These are phyloP conservation scores for Dunaliella sp. DNA, from an alignment of 139 green algal genomes.

Conservation along the genomic window DNA sequence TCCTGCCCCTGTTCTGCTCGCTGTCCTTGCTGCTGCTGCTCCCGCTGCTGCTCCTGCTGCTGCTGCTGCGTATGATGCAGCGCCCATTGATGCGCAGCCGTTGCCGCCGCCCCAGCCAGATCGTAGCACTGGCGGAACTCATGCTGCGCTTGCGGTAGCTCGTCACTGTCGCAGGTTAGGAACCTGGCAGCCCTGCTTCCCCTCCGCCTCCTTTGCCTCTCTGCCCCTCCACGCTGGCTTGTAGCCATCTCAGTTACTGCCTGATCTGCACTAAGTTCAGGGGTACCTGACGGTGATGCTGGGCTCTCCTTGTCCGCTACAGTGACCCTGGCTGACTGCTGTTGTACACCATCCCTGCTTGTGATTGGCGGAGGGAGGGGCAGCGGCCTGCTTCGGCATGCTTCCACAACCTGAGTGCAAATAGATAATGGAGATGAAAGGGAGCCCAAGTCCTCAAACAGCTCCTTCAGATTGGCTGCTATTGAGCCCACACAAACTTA, in stretches of 20 bases:
- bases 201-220: background rate
- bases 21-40: background rate
- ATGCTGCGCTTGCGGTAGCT: background rate
- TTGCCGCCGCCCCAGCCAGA: background rate
- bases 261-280: no score
- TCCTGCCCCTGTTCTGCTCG: background rate
- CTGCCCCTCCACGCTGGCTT: background rate
- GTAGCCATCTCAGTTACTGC: no score
- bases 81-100: background rate
- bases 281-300: no score
- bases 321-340: background rate
- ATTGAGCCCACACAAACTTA: background rate
- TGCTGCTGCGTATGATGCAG: background rate
- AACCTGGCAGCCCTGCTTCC: background rate
- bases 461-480: background rate
- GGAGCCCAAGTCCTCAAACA: background rate
- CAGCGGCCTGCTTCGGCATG: background rate
- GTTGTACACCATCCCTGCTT: background rate
- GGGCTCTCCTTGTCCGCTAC: background rate
- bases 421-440: background rate
- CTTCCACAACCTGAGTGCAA: background rate
- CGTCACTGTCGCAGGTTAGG: background rate
- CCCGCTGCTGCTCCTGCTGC: background rate
- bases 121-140: background rate
- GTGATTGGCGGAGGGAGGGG: background rate